Evolutionary conservation across 2,329 filamentous ascomycete species (phyloP), one percentile per base, ranked within the genome.

Genomic region (Gyromitra esculenta): DNA sequence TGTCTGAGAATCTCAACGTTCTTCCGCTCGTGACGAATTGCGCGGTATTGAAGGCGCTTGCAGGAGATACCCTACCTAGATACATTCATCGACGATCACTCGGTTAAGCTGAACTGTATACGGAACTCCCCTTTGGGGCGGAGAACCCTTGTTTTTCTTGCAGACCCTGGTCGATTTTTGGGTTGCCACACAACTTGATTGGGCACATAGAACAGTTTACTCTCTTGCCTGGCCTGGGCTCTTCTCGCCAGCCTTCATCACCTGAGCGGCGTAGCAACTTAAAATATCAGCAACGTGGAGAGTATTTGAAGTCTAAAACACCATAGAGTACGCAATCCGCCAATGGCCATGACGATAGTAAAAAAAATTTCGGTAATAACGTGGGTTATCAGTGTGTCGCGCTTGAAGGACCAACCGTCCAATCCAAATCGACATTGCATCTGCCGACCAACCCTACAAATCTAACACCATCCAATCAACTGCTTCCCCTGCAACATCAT

Each of bases 61-160:
- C 54, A 48, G 54, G 5, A 63, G 1, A 3, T 31, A 48, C 15
- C 18, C 60, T 57, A 18, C 18, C n/a, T 31, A 62, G n/a, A 63
- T n/a, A 35, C 39, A 45, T 48, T 63, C 60, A 63, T 35, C 3
- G 60, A 48, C 41, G 18, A 63, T 63, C 60, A 63, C 60, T 63
- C 60, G 60, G 41, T 21, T 15, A 41, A 41, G 35, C n/a, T 18
- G 57, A 43, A 60, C 56, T n/a, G 8, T 13, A 21, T 41, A n/a
- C 35, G 13, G n/a, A n/a, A 41, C n/a, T 56, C 52, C 31, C 25
- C 52, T 21, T 8, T 9, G 9, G 25, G 43, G 11, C 4, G 15
- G 15, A 45, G 43, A 45, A 15, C 50, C 18, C 15, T 2, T 5
- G 45, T 15, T 15, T n/a, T 8, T 13, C 50, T 54, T 9, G 50